Conservation (phyloP, 2,329 filamentous ascomycete species). For the Neopestalotiopsis sp. region DNA sequence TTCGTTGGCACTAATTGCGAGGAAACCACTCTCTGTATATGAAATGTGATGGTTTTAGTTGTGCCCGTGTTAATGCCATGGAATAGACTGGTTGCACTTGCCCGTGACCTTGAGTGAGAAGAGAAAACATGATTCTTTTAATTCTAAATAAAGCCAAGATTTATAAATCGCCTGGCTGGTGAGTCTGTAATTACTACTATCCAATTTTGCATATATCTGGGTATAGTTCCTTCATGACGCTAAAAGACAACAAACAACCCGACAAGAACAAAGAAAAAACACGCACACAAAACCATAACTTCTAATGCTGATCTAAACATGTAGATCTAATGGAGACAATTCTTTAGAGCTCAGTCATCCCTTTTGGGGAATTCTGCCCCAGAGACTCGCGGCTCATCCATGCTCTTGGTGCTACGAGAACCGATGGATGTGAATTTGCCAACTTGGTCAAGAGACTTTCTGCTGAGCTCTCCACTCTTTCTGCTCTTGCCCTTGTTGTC, state of each 20-base stretch:
- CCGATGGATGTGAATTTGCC: slow-evolving; percentile 11
- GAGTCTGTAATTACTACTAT: not conserved
- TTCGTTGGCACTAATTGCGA: too few species aligned
- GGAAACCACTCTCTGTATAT: too few species aligned
- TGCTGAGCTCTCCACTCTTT: slow-evolving; percentile 6
- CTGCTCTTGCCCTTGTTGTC: slow-evolving; percentile 10
- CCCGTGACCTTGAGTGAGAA: not conserved
- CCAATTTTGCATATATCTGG: not conserved
- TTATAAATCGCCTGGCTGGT: not conserved
- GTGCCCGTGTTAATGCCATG: too few species aligned
- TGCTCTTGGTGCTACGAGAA: not conserved
- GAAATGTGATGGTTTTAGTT: too few species aligned
- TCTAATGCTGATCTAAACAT: not conserved
- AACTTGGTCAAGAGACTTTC: slow-evolving; percentile 18
- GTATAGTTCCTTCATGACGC: not conserved
- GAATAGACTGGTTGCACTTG: too few species aligned
- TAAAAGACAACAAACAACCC: not conserved
- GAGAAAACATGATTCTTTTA: not conserved
- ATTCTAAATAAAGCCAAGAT: not conserved
- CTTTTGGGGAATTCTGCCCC: not conserved
- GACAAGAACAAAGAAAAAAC: not conserved
- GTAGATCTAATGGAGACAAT: not conserved
- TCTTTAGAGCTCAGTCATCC: not conserved
- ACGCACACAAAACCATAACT: not conserved
- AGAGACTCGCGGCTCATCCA: not conserved